Conservation (phyloP, 2,329 filamentous ascomycete species). For the Neofusicoccum umdonicola region DNA sequence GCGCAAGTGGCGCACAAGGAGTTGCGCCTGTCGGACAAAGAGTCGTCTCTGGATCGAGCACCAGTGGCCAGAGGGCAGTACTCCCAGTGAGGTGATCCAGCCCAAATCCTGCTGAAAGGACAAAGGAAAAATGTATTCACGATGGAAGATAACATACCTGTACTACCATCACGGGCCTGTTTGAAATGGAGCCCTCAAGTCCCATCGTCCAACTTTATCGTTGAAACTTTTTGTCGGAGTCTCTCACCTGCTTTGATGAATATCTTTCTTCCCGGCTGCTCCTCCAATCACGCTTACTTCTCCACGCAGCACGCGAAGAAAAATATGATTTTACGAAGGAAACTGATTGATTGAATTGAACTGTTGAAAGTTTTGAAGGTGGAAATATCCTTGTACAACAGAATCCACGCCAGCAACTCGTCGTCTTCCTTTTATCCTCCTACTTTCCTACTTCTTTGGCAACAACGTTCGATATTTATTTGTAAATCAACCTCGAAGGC, state of each 20-base stretch:
- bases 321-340: conserved; percentile 10
- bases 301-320: not conserved
- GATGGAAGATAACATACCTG: conserved; percentile 5
- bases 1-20: not conserved
- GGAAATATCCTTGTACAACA: not conserved
- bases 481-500: too few species aligned
- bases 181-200: not conserved
- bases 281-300: not conserved
- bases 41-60: not conserved
- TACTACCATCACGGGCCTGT: not conserved
- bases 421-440: too few species aligned
- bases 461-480: too few species aligned
- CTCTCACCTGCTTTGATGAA: not conserved
- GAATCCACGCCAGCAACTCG: too few species aligned
- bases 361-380: not conserved
- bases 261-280: not conserved
- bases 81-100: not conserved
- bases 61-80: not conserved
- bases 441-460: too few species aligned
- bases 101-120: not conserved
- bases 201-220: not conserved
- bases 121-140: not conserved
- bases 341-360: conserved; percentile 1
- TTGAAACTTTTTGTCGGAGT: not conserved
- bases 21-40: not conserved